These are phyloP conservation scores for Schizophyllum commune DNA, from an alignment of 1,284 basidiomycete species.

Conservation along the genomic window DNA sequence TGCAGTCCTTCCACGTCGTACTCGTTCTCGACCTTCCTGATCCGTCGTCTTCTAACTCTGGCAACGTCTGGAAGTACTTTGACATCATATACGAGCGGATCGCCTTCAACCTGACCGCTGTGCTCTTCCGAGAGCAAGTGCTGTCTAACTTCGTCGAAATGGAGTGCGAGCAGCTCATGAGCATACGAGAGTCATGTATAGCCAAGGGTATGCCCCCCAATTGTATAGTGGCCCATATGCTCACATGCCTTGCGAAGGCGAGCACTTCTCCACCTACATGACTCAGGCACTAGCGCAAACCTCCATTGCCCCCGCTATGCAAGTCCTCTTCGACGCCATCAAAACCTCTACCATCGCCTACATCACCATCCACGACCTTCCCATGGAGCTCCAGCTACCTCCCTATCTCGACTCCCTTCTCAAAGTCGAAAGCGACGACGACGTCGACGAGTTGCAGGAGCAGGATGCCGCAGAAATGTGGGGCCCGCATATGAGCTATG, in stretches of 20 bases:
- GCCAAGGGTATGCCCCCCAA: slow-evolving; percentile 40
- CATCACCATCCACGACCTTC: slow-evolving; percentile 66
- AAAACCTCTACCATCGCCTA: slow-evolving; percentile 67
- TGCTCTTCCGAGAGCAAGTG: slow-evolving; percentile 83
- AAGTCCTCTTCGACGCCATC: slow-evolving; percentile 66
- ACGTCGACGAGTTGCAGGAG: slow-evolving; percentile 33
- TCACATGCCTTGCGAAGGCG: slow-evolving; percentile 30
- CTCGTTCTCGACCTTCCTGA: slow-evolving; percentile 87
- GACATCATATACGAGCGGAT: slow-evolving; percentile 84
- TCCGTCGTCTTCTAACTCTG: slow-evolving; percentile 71
- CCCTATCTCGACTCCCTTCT: slow-evolving; percentile 65
- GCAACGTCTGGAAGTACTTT: slow-evolving; percentile 72
- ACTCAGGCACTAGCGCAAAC: slow-evolving; percentile 55
- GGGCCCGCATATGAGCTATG: slow-evolving; percentile 61
- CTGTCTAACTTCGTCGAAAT: slow-evolving; percentile 73
- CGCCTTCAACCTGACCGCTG: slow-evolving; percentile 81
- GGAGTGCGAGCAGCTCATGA: slow-evolving; percentile 63
- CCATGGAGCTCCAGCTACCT: slow-evolving; percentile 76
- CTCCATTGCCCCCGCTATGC: slow-evolving; percentile 70
- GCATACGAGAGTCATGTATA: slow-evolving; percentile 61
- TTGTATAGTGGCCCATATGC: background rate
- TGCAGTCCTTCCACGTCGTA: slow-evolving; percentile 84
- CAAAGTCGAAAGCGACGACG: slow-evolving; percentile 49
- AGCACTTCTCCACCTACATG: slow-evolving; percentile 48
- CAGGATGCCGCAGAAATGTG: slow-evolving; percentile 47